Evolutionary conservation across 2,329 filamentous ascomycete species (phyloP).

Genomic region (Claviceps lovelessii): DNA sequence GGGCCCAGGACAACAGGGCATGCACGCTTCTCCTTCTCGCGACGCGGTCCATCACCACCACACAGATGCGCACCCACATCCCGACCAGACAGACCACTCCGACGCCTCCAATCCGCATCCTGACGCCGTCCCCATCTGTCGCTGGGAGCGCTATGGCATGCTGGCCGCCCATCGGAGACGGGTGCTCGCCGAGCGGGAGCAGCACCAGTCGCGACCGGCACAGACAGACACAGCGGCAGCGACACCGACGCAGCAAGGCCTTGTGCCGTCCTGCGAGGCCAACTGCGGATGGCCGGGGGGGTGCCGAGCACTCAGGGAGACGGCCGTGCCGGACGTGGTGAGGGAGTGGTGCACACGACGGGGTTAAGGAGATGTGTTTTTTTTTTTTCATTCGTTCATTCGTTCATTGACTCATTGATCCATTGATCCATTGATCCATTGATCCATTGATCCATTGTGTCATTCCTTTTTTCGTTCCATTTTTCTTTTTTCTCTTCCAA

Average conservation of each 20-base stretch:
- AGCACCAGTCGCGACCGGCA: neutral
- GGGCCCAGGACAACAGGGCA: too few species aligned
- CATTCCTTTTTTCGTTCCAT: too few species aligned
- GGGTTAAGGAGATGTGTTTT: neutral
- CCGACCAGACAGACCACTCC: too few species aligned
- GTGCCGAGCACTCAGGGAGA: conserved; percentile 2
- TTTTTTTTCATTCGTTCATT: neutral
- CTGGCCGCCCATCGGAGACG: conserved; percentile 11
- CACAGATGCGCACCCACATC: too few species aligned
- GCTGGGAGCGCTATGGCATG: conserved; percentile 13
- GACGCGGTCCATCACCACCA: too few species aligned
- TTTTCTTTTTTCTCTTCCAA: too few species aligned
- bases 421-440: too few species aligned
- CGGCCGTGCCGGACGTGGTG: neutral
- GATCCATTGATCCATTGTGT: too few species aligned
- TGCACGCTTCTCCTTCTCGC: too few species aligned
- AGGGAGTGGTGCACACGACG: neutral
- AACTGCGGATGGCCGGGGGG: conserved; percentile 6
- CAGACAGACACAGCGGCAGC: too few species aligned
- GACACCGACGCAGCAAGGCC: neutral
- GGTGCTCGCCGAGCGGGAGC: conserved; percentile 1
- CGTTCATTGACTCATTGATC: too few species aligned
- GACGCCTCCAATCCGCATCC: neutral
- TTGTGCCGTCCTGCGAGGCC: conserved; percentile 1
- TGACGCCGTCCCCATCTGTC: conserved; percentile 8